Conservation (phyloP, 2,329 filamentous ascomycete genomes). For the Trichoderma simmonsii region DNA sequence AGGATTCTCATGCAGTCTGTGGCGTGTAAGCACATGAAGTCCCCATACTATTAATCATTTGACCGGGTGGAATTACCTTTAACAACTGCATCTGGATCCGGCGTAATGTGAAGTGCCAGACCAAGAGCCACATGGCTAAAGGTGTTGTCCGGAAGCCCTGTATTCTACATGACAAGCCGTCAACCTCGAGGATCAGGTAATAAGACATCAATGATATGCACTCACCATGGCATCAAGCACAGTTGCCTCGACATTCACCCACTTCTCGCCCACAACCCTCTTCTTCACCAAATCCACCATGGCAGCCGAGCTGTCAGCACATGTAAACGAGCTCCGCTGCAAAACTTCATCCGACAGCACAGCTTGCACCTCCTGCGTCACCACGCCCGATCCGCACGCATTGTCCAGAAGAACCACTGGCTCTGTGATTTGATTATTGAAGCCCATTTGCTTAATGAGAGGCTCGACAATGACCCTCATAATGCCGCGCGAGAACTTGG, state of each 20-base stretch:
- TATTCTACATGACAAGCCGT: slow-evolving; percentile 32
- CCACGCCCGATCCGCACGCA: slow-evolving; percentile 51
- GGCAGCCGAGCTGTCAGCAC: slow-evolving; percentile 44
- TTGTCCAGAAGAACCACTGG: slow-evolving; percentile 48
- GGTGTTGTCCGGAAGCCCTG: slow-evolving; percentile 35
- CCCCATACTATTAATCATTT: background rate
- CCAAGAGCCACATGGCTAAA: slow-evolving; percentile 46
- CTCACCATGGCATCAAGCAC: slow-evolving; percentile 47
- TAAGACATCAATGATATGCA: background rate
- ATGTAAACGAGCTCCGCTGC: slow-evolving; percentile 45
- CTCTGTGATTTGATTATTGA: slow-evolving; percentile 20
- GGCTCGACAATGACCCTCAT: slow-evolving; percentile 22
- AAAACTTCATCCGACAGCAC: slow-evolving; percentile 38
- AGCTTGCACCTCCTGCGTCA: slow-evolving; percentile 44
- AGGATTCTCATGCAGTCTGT: slow-evolving; percentile 39
- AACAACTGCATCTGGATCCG: slow-evolving; percentile 36
- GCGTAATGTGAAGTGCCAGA: slow-evolving; percentile 48
- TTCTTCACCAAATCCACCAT: slow-evolving; percentile 41
- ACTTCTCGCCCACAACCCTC: slow-evolving; percentile 40
- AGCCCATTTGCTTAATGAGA: slow-evolving; percentile 28
- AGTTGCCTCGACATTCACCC: slow-evolving; percentile 44
- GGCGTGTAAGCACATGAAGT: background rate
- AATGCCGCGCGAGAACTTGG: slow-evolving; percentile 21
- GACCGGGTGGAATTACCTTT: slow-evolving; percentile 24
- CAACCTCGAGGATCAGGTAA: background rate